Evolutionary conservation across 306 rosid species (phyloP), one percentile per base, ranked within the genome.

Genomic region (Quercus parvula): DNA sequence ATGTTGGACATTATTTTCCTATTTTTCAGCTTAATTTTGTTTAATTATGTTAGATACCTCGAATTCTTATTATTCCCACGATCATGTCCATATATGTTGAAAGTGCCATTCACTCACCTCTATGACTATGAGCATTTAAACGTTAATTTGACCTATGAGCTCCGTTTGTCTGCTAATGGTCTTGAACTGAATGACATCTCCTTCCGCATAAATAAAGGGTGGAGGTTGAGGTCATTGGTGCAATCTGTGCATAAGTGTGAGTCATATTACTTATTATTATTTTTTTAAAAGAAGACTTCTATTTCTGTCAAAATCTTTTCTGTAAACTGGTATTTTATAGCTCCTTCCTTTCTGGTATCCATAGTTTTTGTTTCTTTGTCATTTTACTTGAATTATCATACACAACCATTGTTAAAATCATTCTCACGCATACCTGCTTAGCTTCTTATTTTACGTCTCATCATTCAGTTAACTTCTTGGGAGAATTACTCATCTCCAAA

Each of bases 301-400:
- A 41, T 41, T 41, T 41, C 64, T 58, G 28, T 27, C 17, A 11
- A 27, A 13, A 59, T 20, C 27, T n/a, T 59, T 24, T 28, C 13
- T 12, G 33, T 67, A 19, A 24, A 46, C 52, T 35, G 72, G 27
- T 19, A 67, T 18, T 5, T 63, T 35, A 64, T 28, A 15, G 46
- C 70, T 64, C 5, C 70, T 15, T 64, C 19, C 75, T 71, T 31
- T 71, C 41, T 63, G 14, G 57, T 62, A 19, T 58, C 63, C 44
- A 71, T 63, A 41, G 59, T 44, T 77, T 51, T 67, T 75, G 56
- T 70, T 19, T 74, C 33, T 70, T 62, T 56, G 44, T 73, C 69
- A 24, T 77, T 73, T 55, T 31, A 15, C 38, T 67, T 17, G 28
- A 55, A 49, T 55, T 46, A 67, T 78, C 62, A 69, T 1, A 72